Evolutionary conservation across 1,284 basidiomycete genomes (phyloP).

Genomic region (Pascua guehoae): DNA sequence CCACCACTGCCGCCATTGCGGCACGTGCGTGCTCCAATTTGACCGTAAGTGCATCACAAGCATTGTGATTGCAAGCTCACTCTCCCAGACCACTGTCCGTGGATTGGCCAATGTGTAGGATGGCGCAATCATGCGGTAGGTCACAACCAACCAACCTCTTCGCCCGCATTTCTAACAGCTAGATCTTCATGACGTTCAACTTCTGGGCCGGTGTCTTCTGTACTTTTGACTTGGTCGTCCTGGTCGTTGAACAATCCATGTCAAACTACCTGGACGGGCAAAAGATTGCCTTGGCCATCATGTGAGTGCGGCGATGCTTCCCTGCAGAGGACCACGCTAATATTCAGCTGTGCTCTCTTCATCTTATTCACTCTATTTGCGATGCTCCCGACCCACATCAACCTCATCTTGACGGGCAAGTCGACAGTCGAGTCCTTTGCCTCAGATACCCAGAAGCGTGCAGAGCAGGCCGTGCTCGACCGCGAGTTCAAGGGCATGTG

Average conservation of each 20-base stretch:
- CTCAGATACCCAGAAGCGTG: slow-evolving; percentile 34
- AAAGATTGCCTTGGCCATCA: slow-evolving; percentile 35
- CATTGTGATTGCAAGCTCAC: too few species aligned
- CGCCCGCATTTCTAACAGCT: not conserved
- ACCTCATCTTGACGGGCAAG: slow-evolving; percentile 33
- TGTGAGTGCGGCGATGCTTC: slow-evolving; percentile 27
- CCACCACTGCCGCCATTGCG: slow-evolving; percentile 49
- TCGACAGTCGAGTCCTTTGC: slow-evolving; percentile 45
- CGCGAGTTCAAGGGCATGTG: slow-evolving; percentile 23
- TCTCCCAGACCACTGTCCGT: slow-evolving; percentile 40
- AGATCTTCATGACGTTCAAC: slow-evolving; percentile 47
- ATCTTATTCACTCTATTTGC: slow-evolving; percentile 31
- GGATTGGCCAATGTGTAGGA: slow-evolving; percentile 48
- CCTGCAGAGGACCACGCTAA: slow-evolving; percentile 1
- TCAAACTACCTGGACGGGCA: slow-evolving; percentile 34
- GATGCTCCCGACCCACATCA: slow-evolving; percentile 38
- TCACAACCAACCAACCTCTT: not conserved
- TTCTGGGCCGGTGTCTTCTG: slow-evolving; percentile 43
- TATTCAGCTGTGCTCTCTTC: slow-evolving; percentile 32
- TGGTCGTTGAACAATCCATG: slow-evolving; percentile 24
- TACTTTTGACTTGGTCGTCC: slow-evolving; percentile 32
- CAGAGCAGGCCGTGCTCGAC: slow-evolving; percentile 33
- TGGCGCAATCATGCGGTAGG: slow-evolving; percentile 47
- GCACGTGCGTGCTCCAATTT: slow-evolving; percentile 43
- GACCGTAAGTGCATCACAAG: slow-evolving; percentile 25